phyloP scores from a whole-genome alignment of 2,329 filamentous ascomycete genomes.

The Phyllosticta paracitricarpa region DNA sequence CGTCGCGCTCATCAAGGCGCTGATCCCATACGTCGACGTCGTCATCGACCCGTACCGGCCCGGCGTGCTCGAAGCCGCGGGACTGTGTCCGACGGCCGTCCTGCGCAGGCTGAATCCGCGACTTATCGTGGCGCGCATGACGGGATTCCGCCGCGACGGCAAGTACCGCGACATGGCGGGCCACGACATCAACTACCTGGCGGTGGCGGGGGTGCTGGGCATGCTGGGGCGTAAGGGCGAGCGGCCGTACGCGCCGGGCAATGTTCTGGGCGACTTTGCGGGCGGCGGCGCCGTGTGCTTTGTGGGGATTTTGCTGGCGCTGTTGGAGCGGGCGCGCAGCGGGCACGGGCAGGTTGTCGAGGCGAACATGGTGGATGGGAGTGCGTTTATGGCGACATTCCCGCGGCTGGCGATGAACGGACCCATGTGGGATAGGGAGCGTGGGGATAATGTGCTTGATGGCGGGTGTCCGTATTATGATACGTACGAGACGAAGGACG shows the following conservation, averaged over 20 bases:
- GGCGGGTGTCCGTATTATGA: slow-evolving; percentile 82
- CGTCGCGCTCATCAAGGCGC: slow-evolving; percentile 52
- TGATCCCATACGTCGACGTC: slow-evolving; percentile 59
- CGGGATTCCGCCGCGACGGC: slow-evolving; percentile 80
- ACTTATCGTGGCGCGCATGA: slow-evolving; percentile 76
- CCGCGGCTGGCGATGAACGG: slow-evolving; percentile 58
- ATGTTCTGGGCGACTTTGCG: slow-evolving; percentile 83
- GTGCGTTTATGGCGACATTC: slow-evolving; percentile 67
- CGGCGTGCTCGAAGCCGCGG: slow-evolving; percentile 76
- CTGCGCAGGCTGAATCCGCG: slow-evolving; percentile 60
- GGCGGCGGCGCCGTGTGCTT: slow-evolving; percentile 78
- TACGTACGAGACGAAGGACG: slow-evolving; percentile 75
- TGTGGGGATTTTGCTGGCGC: slow-evolving; percentile 69
- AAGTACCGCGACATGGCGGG: slow-evolving; percentile 82
- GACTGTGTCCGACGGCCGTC: slow-evolving; percentile 58
- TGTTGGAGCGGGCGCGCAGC: slow-evolving; percentile 53
- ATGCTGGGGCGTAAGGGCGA: slow-evolving; percentile 62
- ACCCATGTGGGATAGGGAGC: slow-evolving; percentile 49
- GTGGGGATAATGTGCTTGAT: slow-evolving; percentile 73
- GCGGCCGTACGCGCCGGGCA: slow-evolving; percentile 68
- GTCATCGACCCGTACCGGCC: slow-evolving; percentile 91
- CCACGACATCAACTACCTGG: slow-evolving; percentile 94
- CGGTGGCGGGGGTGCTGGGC: slow-evolving; percentile 68
- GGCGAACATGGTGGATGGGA: slow-evolving; percentile 94
- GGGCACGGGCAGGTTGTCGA: slow-evolving; percentile 82